Conservation (phyloP, 768 basidiomycete genomes). For the Cubamyces sp. region DNA sequence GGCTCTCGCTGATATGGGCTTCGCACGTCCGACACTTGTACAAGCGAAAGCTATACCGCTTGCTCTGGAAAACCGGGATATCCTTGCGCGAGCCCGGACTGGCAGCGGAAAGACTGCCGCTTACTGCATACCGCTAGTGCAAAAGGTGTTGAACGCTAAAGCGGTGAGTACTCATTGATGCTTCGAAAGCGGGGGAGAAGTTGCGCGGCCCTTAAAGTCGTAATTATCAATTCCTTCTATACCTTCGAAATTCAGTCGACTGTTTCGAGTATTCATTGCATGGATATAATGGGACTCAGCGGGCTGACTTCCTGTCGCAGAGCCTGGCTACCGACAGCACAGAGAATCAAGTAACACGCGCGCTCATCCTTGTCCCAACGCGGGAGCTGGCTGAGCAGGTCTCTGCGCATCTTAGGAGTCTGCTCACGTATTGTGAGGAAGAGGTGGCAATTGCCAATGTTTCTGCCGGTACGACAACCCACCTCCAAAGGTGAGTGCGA, state of each 20-base stretch:
- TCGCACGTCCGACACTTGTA: slow-evolving; percentile 89
- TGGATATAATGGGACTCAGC: background rate
- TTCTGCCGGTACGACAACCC: slow-evolving; percentile 69
- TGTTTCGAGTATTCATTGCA: background rate
- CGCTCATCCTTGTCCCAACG: slow-evolving; percentile 85
- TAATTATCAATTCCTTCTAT: no score
- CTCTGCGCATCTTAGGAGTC: slow-evolving; percentile 60
- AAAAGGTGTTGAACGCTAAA: slow-evolving; percentile 85
- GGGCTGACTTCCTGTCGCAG: background rate
- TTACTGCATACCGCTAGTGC: slow-evolving; percentile 89
- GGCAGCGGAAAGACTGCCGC: slow-evolving; percentile 98
- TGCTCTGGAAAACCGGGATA: slow-evolving; percentile 86
- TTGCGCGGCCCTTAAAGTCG: no score
- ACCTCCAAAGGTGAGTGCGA: slow-evolving; percentile 67
- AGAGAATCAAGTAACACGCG: slow-evolving; percentile 61
- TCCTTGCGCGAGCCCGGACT: slow-evolving; percentile 92
- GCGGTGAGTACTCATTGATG: slow-evolving; percentile 55
- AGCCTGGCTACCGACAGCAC: slow-evolving; percentile 19
- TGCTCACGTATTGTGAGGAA: slow-evolving; percentile 80
- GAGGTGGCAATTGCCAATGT: slow-evolving; percentile 74
- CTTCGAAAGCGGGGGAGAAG: no score
- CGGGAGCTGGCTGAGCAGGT: slow-evolving; percentile 94
- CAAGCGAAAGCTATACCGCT: slow-evolving; percentile 92
- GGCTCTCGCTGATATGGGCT: slow-evolving; percentile 87
- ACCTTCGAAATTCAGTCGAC: no score